Evolutionary conservation across 208 protist species (phyloP).

Genomic region (Entamoeba invadens): DNA sequence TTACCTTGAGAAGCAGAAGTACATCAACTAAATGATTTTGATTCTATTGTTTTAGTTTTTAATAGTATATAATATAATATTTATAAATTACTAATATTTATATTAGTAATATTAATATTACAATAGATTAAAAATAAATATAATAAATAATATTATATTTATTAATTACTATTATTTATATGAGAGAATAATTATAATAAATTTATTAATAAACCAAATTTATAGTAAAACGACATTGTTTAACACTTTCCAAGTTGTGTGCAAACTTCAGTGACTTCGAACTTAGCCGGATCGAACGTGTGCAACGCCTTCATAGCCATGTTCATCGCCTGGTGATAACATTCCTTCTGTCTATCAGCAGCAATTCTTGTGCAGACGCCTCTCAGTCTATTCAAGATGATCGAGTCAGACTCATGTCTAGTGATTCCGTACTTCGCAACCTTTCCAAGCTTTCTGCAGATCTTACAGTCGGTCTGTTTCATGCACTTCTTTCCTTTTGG

Average conservation of each 20-base stretch:
- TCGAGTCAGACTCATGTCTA: background rate
- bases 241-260: background rate
- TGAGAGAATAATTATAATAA: too few relatives aligned
- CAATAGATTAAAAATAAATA: too few relatives aligned
- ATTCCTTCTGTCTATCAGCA: background rate
- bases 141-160: too few relatives aligned
- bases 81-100: too few relatives aligned
- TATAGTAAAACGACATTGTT: background rate
- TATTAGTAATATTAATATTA: too few relatives aligned
- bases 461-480: background rate
- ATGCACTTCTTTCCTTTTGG: background rate
- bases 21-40: background rate
- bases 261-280: background rate
- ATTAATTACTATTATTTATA: too few relatives aligned
- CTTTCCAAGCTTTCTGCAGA: background rate
- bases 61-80: too few relatives aligned
- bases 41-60: too few relatives aligned
- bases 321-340: background rate
- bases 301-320: background rate
- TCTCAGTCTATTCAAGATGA: background rate
- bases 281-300: background rate
- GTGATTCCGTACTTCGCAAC: background rate
- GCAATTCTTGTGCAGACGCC: background rate
- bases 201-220: too few relatives aligned
- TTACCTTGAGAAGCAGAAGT: background rate